Evolutionary conservation across 2,329 filamentous ascomycete species (phyloP).

Genomic region (Fusarium sp.): DNA sequence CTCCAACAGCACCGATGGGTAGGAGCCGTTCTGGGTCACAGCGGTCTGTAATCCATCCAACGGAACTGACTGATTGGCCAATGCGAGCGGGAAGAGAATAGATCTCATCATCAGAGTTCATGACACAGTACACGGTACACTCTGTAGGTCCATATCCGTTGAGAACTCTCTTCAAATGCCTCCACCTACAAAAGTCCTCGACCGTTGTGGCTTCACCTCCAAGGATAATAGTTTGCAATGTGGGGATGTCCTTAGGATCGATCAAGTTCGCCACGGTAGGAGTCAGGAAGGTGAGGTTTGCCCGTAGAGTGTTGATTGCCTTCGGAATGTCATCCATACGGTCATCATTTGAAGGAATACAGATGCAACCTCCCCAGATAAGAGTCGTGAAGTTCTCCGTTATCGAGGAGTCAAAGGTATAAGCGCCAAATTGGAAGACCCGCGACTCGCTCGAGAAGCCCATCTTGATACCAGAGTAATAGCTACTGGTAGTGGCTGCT

Average conservation of each 20-base stretch:
- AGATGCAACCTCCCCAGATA: neutral
- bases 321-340: neutral
- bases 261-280: neutral
- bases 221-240: neutral
- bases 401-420: neutral
- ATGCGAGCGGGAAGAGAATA: neutral
- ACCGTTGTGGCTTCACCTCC: neutral
- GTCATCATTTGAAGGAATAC: neutral
- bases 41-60: neutral
- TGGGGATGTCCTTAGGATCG: neutral
- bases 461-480: neutral
- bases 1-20: neutral
- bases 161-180: neutral
- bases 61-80: neutral
- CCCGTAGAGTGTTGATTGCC: neutral
- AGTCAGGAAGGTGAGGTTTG: neutral
- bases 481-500: constrained; percentile 5
- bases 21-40: neutral
- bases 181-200: constrained; percentile 2
- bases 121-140: constrained; percentile 1
- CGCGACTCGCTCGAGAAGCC: constrained; percentile 1
- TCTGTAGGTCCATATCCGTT: constrained; percentile 10
- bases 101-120: neutral
- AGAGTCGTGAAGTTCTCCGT: constrained; percentile 4
- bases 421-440: constrained; percentile 3